Percentiles rank a stretch among this genome's conserved stretches.
phyloP scores from a whole-genome alignment of 2,329 filamentous ascomycete genomes.

The Fusarium subtropicale region DNA sequence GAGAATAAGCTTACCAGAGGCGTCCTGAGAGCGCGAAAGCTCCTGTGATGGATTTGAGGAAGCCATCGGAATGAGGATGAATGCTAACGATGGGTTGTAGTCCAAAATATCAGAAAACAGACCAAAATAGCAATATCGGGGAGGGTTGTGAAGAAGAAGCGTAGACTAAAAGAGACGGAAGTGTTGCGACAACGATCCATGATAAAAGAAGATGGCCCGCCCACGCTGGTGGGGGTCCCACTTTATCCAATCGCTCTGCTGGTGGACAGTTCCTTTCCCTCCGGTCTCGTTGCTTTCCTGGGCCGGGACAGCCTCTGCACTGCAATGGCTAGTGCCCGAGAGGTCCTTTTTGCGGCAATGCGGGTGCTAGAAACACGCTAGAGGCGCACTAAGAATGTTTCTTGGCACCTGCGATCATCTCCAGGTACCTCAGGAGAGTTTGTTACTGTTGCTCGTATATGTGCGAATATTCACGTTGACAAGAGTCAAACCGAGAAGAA shows the following conservation, averaged over 20 bases:
- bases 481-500: background rate
- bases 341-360: conserved; percentile 19
- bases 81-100: conserved; percentile 25
- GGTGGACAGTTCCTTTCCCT: conserved; percentile 11
- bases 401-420: conserved; percentile 28
- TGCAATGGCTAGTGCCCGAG: conserved; percentile 15
- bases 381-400: conserved; percentile 34
- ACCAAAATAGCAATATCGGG: conserved; percentile 26
- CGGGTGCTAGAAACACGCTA: conserved; percentile 39
- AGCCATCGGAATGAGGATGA: conserved; percentile 35
- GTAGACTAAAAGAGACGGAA: conserved; percentile 34
- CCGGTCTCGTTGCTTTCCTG: conserved; percentile 23
- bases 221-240: conserved; percentile 45
- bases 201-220: conserved; percentile 46
- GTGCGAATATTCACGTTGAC: conserved; percentile 11
- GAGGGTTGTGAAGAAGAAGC: conserved; percentile 40
- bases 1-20: conserved; percentile 45
- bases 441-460: background rate
- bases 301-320: background rate
- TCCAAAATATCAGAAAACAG: conserved; percentile 27
- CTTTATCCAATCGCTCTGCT: conserved; percentile 19
- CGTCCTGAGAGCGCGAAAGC: conserved; percentile 34
- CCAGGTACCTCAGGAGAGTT: conserved; percentile 12
- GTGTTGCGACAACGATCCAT: conserved; percentile 45
- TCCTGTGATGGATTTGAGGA: conserved; percentile 36